Evolutionary conservation across 2,329 filamentous ascomycete species (phyloP).

Genomic region (Pseudogymnoascus sp.): DNA sequence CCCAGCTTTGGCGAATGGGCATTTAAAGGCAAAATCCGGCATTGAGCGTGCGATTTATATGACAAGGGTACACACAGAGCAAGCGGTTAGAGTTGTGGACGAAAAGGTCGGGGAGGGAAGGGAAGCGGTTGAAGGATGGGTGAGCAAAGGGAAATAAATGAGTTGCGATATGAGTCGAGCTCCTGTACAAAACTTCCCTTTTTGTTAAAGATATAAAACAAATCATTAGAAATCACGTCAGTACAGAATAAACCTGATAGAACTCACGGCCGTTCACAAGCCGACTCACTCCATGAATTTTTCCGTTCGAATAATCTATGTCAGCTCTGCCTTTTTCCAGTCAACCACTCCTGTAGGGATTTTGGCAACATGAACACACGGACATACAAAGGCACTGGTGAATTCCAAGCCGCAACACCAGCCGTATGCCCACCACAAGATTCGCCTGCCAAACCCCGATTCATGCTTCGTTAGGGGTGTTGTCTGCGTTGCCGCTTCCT

Average conservation of each 20-base stretch:
- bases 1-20: slow-evolving; percentile 73
- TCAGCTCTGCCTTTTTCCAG: not conserved
- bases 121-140: slow-evolving; percentile 77
- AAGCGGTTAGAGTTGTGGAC: slow-evolving; percentile 65
- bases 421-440: not conserved
- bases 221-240: slow-evolving; percentile 1
- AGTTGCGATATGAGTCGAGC: not conserved
- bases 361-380: not conserved
- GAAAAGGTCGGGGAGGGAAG: slow-evolving; percentile 70
- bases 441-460: not conserved
- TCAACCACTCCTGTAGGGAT: not conserved
- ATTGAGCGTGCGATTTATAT: slow-evolving; percentile 63
- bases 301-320: not conserved
- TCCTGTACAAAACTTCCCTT: slow-evolving; percentile 8
- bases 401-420: not conserved
- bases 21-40: slow-evolving; percentile 62
- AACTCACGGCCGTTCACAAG: not conserved
- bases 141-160: slow-evolving; percentile 61
- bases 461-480: not conserved
- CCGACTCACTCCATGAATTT: not conserved
- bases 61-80: slow-evolving; percentile 63
- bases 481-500: not conserved
- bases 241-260: not conserved
- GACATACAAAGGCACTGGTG: not conserved
- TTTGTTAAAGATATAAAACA: slow-evolving; percentile 1